Conservation (phyloP, 441 rosid species). For the Omphalea diandra region DNA sequence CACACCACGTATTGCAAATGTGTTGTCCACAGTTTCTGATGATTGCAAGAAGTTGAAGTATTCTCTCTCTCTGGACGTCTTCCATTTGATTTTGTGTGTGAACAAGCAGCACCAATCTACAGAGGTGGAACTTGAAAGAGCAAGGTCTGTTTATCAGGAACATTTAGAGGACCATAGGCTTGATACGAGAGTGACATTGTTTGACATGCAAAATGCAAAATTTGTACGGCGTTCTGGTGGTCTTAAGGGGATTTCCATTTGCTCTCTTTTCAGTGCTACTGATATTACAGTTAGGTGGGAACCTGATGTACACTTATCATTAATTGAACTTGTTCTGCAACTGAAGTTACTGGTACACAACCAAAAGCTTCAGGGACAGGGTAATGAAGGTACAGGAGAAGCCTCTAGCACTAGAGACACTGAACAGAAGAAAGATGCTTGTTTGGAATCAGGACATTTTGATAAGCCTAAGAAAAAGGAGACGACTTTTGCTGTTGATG, state of each 20-base stretch:
- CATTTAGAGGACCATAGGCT: conserved; percentile 55
- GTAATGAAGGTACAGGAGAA: conserved; percentile 37
- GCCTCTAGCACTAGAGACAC: conserved; percentile 40
- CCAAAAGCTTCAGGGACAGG: conserved; percentile 57
- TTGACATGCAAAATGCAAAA: conserved; percentile 91
- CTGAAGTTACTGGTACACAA: conserved; percentile 60
- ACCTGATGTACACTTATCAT: conserved; percentile 88
- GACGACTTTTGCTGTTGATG: conserved; percentile 94
- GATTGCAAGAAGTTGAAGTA: conserved; percentile 68
- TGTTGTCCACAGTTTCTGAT: conserved; percentile 58
- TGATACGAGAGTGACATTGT: conserved; percentile 59
- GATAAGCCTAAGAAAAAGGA: conserved; percentile 82
- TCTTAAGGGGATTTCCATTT: conserved; percentile 79
- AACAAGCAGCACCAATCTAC: conserved; percentile 94
- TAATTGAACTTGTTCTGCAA: conserved; percentile 74
- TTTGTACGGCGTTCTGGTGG: conserved; percentile 91
- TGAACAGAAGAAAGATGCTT: conserved; percentile 50
- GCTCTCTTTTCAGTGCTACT: conserved; percentile 98
- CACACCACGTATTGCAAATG: conserved; percentile 68
- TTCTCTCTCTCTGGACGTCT: conserved; percentile 73
- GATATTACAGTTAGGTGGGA: conserved; percentile 87
- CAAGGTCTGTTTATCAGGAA: conserved; percentile 85
- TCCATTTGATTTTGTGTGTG: conserved; percentile 63
- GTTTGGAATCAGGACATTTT: conserved; percentile 41
- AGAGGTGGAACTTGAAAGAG: conserved; percentile 93